phyloP scores from a whole-genome alignment of 257 asterid genomes.

The Mentha longifolia region DNA sequence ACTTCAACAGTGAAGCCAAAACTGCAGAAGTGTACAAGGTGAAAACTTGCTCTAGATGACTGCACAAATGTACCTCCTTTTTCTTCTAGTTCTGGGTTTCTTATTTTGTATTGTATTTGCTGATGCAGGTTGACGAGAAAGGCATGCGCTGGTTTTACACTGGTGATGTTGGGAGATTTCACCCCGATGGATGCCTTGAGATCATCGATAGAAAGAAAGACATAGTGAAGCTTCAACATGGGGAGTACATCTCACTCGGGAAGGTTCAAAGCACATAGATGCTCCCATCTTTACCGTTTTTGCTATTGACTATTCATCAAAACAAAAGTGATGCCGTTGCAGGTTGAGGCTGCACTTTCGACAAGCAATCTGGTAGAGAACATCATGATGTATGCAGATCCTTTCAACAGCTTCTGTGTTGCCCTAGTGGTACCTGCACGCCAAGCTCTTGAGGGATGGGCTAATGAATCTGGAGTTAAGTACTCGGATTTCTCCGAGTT shows the following conservation, averaged over 20 bases:
- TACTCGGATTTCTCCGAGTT: conserved; percentile 59
- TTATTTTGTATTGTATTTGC: background rate
- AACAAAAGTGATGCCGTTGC: conserved; percentile 32
- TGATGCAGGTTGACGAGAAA: conserved; percentile 73
- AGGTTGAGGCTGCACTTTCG: conserved; percentile 88
- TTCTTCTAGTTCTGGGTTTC: conserved; percentile 3
- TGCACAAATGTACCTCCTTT: conserved; percentile 12
- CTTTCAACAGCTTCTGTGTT: conserved; percentile 78
- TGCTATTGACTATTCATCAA: background rate
- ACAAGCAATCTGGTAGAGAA: conserved; percentile 65
- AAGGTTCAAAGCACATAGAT: conserved; percentile 46
- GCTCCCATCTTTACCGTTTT: background rate
- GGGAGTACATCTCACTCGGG: conserved; percentile 91
- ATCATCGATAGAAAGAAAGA: conserved; percentile 93
- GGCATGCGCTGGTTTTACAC: conserved; percentile 95
- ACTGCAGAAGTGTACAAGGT: conserved; percentile 82
- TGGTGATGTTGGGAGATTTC: conserved; percentile 90
- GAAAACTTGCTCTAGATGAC: conserved; percentile 27
- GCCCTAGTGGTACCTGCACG: conserved; percentile 79
- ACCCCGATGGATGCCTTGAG: conserved; percentile 91
- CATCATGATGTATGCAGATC: conserved; percentile 80
- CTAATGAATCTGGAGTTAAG: conserved; percentile 65
- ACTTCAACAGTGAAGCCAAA: conserved; percentile 77
- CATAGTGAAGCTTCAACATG: conserved; percentile 93
- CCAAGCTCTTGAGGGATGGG: conserved; percentile 81